phyloP scores from a whole-genome alignment of 2,329 filamentous ascomycete species.

The Diplodia corticola region DNA sequence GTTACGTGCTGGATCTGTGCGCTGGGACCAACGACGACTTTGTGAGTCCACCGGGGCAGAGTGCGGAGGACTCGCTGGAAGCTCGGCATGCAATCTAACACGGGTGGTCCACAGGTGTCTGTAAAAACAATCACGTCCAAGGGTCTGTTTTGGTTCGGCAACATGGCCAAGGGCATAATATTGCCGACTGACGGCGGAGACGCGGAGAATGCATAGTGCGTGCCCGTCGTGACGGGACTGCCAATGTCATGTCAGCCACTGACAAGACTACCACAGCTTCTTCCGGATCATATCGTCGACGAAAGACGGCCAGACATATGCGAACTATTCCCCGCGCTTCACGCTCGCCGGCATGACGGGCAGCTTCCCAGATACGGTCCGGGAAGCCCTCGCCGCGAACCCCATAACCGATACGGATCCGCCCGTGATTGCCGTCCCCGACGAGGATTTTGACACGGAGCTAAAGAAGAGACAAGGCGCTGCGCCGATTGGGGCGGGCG shows the following conservation, averaged over 20 bases:
- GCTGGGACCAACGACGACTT: constrained; percentile 59
- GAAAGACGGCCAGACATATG: constrained; percentile 56
- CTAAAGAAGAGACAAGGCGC: constrained; percentile 15
- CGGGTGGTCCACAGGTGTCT: constrained; percentile 17
- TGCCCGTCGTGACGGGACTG: neutral
- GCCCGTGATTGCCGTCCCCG: neutral
- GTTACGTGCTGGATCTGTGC: constrained; percentile 61
- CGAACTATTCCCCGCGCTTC: constrained; percentile 64
- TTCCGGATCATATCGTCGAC: constrained; percentile 56
- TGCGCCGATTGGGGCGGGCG: constrained; percentile 27
- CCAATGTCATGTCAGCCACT: constrained; percentile 20
- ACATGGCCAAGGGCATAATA: constrained; percentile 48
- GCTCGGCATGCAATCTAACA: neutral
- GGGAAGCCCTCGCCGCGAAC: constrained; percentile 37
- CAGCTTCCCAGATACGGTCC: constrained; percentile 50
- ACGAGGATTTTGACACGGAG: neutral
- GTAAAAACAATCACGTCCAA: constrained; percentile 28
- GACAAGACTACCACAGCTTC: constrained; percentile 29
- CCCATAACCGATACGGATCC: constrained; percentile 3
- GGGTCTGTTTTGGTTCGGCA: constrained; percentile 42
- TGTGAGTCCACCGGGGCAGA: constrained; percentile 35
- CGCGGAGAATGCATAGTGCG: constrained; percentile 31
- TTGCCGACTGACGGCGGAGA: constrained; percentile 44
- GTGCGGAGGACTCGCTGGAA: constrained; percentile 2
- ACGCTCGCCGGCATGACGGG: constrained; percentile 66